These are phyloP conservation scores for Epichloe glyceriae DNA, from an alignment of 2,329 filamentous ascomycete genomes.

Conservation along the genomic window DNA sequence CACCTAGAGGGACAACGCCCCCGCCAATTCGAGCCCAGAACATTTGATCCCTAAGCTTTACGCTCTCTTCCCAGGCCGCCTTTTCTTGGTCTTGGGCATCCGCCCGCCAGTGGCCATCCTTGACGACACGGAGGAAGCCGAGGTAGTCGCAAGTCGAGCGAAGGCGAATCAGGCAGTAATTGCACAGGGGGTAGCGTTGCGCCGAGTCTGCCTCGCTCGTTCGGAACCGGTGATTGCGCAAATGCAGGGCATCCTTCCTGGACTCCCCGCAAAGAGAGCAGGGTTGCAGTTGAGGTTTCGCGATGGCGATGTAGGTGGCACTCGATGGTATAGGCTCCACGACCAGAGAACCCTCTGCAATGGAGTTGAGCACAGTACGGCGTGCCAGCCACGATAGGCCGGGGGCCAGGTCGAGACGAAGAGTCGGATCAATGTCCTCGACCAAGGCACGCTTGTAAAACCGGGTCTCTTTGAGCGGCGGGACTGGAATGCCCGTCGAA, in stretches of 20 bases:
- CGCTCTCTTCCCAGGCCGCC: conserved; percentile 87
- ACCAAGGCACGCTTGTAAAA: conserved; percentile 85
- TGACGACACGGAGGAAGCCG: conserved; percentile 79
- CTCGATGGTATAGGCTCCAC: conserved; percentile 72
- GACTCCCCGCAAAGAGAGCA: conserved; percentile 85
- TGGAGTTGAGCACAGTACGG: conserved; percentile 67
- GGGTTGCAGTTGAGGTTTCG: conserved; percentile 45
- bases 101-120: conserved; percentile 82
- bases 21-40: conserved; percentile 93
- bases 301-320: conserved; percentile 33
- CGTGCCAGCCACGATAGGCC: conserved; percentile 89
- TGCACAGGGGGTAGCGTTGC: conserved; percentile 80
- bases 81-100: conserved; percentile 76
- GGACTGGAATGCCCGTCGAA: conserved; percentile 29
- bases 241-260: conserved; percentile 55
- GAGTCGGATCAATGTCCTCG: conserved; percentile 89
- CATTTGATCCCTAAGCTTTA: conserved; percentile 82
- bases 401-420: conserved; percentile 79
- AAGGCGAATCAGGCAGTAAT: conserved; percentile 72
- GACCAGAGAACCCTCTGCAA: conserved; percentile 73
- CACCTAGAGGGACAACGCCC: conserved; percentile 61
- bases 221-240: conserved; percentile 77
- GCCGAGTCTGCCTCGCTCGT: conserved; percentile 77
- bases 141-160: conserved; percentile 87
- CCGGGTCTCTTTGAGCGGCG: conserved; percentile 72